These are phyloP conservation scores for Lodderomyces jiufengensis DNA, from an alignment of 1,139 yeast species.

Conservation along the genomic window DNA sequence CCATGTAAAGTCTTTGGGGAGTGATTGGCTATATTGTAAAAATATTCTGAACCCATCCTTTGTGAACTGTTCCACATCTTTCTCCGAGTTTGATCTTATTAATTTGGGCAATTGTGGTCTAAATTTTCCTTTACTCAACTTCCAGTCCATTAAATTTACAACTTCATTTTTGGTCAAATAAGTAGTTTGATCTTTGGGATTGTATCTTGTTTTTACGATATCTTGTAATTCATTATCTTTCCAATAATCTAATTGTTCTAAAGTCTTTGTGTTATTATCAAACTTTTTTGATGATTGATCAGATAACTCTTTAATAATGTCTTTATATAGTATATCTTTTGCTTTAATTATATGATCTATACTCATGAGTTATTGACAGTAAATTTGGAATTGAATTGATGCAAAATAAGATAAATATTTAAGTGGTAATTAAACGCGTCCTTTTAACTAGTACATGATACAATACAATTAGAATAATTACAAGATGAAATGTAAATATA, in stretches of 20 bases:
- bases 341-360: constrained; percentile 10
- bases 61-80: constrained; percentile 26
- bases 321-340: constrained; percentile 9
- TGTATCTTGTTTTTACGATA: constrained; percentile 18
- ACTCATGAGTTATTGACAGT: constrained; percentile 1
- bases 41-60: constrained; percentile 25
- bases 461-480: too few species aligned
- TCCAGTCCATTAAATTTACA: constrained; percentile 46
- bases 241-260: constrained; percentile 38
- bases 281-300: constrained; percentile 15
- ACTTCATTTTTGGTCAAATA: constrained; percentile 39
- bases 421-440: too few species aligned
- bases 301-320: constrained; percentile 14
- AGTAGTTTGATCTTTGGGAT: constrained; percentile 14
- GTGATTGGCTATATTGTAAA: constrained; percentile 16
- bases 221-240: constrained; percentile 26
- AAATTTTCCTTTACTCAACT: constrained; percentile 46
- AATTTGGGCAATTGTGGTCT: constrained; percentile 44
- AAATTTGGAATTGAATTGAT: too few species aligned
- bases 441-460: too few species aligned
- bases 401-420: background rate
- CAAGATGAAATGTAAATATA: too few species aligned
- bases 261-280: constrained; percentile 22
- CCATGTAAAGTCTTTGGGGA: constrained; percentile 12
- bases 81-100: constrained; percentile 32